phyloP scores from a whole-genome alignment of 495 filamentous ascomycete genomes.

The Cladorrhinum samala region DNA sequence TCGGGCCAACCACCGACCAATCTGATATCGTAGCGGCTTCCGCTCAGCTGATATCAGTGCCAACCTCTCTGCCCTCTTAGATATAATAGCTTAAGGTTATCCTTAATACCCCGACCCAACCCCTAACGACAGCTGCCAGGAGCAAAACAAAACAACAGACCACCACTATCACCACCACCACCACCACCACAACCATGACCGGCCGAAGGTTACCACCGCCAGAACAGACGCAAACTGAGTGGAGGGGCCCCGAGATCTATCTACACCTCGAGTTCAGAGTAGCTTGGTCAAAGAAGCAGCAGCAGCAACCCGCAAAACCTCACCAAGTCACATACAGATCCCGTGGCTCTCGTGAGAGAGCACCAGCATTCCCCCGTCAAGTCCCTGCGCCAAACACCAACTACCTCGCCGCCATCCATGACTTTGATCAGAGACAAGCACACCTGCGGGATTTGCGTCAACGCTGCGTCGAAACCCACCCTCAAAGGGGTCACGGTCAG shows the following conservation, averaged over 20 bases:
- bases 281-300: constrained; percentile 35
- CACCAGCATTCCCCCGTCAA: constrained; percentile 36
- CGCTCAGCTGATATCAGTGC: constrained; percentile 11
- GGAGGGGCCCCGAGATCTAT: constrained; percentile 37
- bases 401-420: constrained; percentile 31
- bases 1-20: constrained; percentile 2
- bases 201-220: constrained; percentile 19
- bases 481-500: constrained; percentile 18
- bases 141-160: no score
- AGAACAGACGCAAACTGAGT: constrained; percentile 13
- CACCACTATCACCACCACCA: no score
- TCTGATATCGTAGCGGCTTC: not conserved
- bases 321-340: constrained; percentile 42
- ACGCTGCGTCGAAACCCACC: constrained; percentile 1
- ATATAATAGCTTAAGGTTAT: not conserved
- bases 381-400: constrained; percentile 38
- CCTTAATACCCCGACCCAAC: no score
- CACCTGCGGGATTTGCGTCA: constrained; percentile 16
- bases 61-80: not conserved
- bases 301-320: constrained; percentile 29
- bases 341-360: constrained; percentile 31
- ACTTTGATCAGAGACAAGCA: constrained; percentile 26
- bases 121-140: no score
- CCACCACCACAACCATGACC: constrained; percentile 22
- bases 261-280: constrained; percentile 42